These are phyloP conservation scores for Musa schizocarpa DNA, from an alignment of 176 grass and related monocot genomes.

Conservation along the genomic window DNA sequence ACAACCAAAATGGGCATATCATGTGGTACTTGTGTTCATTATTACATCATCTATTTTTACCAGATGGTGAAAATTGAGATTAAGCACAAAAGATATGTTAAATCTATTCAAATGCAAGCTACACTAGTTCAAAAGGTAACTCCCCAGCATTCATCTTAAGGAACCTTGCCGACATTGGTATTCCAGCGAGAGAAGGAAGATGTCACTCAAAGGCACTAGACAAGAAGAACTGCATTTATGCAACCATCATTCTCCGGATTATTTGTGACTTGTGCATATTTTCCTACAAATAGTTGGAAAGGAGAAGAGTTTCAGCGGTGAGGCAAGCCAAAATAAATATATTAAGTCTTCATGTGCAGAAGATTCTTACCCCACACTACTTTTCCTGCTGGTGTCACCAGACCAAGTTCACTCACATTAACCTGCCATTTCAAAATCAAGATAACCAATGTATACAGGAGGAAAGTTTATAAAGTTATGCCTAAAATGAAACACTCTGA, in stretches of 20 bases:
- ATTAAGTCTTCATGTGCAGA: background rate
- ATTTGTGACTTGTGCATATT: conserved; percentile 90
- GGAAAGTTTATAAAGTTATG: too few relatives aligned
- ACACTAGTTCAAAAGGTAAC: too few relatives aligned
- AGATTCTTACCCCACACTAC: conserved; percentile 77
- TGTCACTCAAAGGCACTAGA: conserved; percentile 24
- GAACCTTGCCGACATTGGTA: too few relatives aligned
- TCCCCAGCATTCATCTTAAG: too few relatives aligned
- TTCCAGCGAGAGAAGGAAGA: background rate
- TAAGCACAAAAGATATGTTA: too few relatives aligned
- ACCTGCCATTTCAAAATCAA: conserved; percentile 37
- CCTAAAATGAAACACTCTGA: too few relatives aligned
- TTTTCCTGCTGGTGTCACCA: conserved; percentile 92
- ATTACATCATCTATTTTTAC: too few relatives aligned
- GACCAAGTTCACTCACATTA: conserved; percentile 85
- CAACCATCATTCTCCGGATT: conserved; percentile 88
- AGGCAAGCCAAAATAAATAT: background rate
- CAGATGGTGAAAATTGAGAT: too few relatives aligned
- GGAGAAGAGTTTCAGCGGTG: background rate
- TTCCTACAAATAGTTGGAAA: conserved; percentile 37
- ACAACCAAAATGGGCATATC: too few relatives aligned
- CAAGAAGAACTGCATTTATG: conserved; percentile 80
- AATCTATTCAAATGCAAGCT: too few relatives aligned
- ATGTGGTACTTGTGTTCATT: too few relatives aligned
- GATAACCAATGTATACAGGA: background rate